phyloP scores from a whole-genome alignment of 768 basidiomycete species.

The Suillus fuscotomentosus region DNA sequence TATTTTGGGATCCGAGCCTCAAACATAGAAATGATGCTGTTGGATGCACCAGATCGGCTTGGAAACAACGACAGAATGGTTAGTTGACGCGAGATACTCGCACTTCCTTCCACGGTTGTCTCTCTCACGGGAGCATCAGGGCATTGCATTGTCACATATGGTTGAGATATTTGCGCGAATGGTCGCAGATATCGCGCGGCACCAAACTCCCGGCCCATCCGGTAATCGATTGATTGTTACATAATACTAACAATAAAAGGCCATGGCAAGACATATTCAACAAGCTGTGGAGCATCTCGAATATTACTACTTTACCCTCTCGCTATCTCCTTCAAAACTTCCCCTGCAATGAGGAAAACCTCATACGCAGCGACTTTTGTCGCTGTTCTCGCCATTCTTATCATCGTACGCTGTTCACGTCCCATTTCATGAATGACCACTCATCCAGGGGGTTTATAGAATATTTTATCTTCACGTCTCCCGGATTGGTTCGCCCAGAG shows the following conservation, averaged over 20 bases:
- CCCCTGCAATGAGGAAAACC: constrained; percentile 56
- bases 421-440: not conserved
- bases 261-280: not conserved
- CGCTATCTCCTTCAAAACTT: not conserved
- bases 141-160: not conserved
- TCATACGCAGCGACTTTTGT: constrained; percentile 67
- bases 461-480: constrained; percentile 51
- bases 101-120: not conserved
- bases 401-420: constrained; percentile 43
- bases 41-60: not conserved
- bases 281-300: constrained; percentile 7
- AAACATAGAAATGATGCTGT: not conserved
- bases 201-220: not conserved
- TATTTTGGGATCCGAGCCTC: not conserved
- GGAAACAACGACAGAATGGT: not conserved
- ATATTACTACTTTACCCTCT: not conserved
- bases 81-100: not conserved
- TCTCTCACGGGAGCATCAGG: not conserved
- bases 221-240: not conserved
- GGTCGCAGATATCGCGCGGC: constrained; percentile 8
- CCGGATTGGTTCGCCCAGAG: constrained; percentile 59
- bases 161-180: constrained; percentile 25
- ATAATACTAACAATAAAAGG: not conserved
- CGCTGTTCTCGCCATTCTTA: constrained; percentile 47
- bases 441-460: constrained; percentile 36